These are phyloP conservation scores for Pleurozium schreberi DNA, from an alignment of 225 moss, liverwort and hornwort species.

Conservation along the genomic window DNA sequence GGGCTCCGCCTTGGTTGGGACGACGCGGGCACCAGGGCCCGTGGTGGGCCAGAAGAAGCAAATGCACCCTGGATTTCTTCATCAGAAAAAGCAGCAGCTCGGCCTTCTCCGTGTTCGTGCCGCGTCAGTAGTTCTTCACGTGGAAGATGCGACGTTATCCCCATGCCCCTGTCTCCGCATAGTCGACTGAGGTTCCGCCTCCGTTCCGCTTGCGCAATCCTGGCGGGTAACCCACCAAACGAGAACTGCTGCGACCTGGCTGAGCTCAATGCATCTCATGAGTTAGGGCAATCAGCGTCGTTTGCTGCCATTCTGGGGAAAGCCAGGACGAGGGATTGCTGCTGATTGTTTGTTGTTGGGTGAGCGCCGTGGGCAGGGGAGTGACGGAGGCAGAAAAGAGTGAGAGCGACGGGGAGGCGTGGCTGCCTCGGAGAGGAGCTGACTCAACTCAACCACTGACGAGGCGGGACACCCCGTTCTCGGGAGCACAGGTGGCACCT, in stretches of 20 bases:
- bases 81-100: constrained; percentile 11
- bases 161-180: constrained; percentile 1
- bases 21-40: background rate
- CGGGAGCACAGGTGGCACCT: background rate
- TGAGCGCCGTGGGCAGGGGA: background rate
- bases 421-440: background rate
- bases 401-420: background rate
- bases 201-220: background rate
- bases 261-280: background rate
- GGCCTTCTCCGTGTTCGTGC: background rate
- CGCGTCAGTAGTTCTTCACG: background rate
- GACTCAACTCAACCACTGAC: background rate
- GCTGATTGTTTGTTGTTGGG: background rate
- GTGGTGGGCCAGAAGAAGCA: constrained; percentile 25
- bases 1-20: background rate
- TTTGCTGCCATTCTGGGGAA: background rate
- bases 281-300: background rate
- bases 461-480: background rate
- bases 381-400: background rate
- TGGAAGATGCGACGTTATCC: background rate
- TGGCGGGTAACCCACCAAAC: too few species aligned
- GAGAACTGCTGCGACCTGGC: background rate
- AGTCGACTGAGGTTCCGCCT: background rate
- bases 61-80: constrained; percentile 38
- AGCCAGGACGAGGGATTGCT: background rate